phyloP scores from a whole-genome alignment of 768 basidiomycete genomes.

The Peribolospora baueri region DNA sequence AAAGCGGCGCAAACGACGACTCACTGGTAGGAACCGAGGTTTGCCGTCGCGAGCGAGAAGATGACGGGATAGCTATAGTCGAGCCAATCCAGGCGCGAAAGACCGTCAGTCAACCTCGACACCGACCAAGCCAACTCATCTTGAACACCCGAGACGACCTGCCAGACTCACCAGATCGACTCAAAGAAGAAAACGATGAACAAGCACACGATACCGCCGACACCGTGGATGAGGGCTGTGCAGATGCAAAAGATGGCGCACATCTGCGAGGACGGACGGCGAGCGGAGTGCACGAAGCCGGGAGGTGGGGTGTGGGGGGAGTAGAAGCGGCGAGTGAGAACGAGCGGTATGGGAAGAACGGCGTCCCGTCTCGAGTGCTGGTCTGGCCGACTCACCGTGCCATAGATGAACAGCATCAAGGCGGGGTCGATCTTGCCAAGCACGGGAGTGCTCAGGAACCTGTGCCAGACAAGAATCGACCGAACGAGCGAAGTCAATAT shows the following conservation, averaged over 20 bases:
- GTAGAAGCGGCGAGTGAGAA: conserved; percentile 13
- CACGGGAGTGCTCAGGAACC: no score
- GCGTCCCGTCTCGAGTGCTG: no score
- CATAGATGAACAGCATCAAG: no score
- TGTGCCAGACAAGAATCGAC: no score
- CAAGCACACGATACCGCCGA: conserved; percentile 11
- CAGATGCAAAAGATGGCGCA: conserved; percentile 13
- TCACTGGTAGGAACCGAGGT: conserved; percentile 1
- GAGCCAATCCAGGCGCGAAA: no score
- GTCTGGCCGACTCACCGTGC: no score
- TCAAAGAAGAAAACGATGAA: conserved; percentile 17
- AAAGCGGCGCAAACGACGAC: no score
- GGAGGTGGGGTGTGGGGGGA: conserved; percentile 4
- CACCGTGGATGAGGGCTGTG: conserved; percentile 10
- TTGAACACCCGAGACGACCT: no score
- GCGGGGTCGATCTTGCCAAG: no score
- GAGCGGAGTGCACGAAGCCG: conserved; percentile 5
- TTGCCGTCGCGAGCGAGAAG: conserved; percentile 7
- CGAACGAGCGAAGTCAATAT: no score
- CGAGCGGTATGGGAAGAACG: conserved; percentile 9
- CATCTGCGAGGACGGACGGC: conserved; percentile 7
- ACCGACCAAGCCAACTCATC: no score
- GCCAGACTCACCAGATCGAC: background rate
- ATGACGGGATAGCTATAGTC: conserved; percentile 5
- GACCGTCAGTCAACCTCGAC: no score